Evolutionary conservation across 805 yeast species (phyloP).

Genomic region (Spencermartinsiella europaea): DNA sequence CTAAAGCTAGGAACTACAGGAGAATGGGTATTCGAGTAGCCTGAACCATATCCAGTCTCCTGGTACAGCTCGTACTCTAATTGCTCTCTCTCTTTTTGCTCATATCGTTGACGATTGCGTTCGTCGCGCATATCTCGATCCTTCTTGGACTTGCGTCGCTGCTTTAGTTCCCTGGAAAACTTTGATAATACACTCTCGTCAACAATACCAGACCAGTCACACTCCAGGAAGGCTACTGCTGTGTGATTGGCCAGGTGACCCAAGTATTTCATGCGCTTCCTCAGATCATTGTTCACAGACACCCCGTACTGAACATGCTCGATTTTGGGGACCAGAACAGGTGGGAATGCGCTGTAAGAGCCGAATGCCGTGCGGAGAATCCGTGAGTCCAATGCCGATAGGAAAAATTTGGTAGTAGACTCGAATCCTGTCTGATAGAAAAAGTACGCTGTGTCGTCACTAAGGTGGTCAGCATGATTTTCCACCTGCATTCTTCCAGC

Average conservation of each 20-base stretch:
- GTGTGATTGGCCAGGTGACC: slow-evolving; percentile 83
- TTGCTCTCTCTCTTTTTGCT: slow-evolving; percentile 33
- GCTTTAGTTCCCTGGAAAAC: slow-evolving; percentile 25
- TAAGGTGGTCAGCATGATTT: slow-evolving; percentile 16
- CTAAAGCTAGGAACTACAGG: slow-evolving; percentile 1
- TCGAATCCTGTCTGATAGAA: slow-evolving; percentile 77
- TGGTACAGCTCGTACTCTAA: slow-evolving; percentile 29
- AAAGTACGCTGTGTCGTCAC: slow-evolving; percentile 49
- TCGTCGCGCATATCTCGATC: slow-evolving; percentile 23
- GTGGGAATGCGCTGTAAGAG: slow-evolving; percentile 62
- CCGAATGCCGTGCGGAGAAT: slow-evolving; percentile 61
- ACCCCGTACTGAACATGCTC: slow-evolving; percentile 68
- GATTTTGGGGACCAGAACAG: slow-evolving; percentile 52
- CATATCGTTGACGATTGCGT: slow-evolving; percentile 26
- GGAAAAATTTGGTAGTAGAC: slow-evolving; percentile 57
- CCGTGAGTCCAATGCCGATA: slow-evolving; percentile 76
- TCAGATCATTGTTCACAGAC: slow-evolving; percentile 54
- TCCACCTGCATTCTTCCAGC: not conserved
- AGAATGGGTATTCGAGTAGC: slow-evolving; percentile 7
- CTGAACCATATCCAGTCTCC: slow-evolving; percentile 10
- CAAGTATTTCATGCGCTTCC: slow-evolving; percentile 64
- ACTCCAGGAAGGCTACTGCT: slow-evolving; percentile 73
- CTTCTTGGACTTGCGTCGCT: slow-evolving; percentile 21
- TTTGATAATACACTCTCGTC: slow-evolving; percentile 25
- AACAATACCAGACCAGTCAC: slow-evolving; percentile 62